Evolutionary conservation across 1,284 basidiomycete species (phyloP), one percentile per base, ranked within the genome.

Genomic region (Heterobasidion parviporum): DNA sequence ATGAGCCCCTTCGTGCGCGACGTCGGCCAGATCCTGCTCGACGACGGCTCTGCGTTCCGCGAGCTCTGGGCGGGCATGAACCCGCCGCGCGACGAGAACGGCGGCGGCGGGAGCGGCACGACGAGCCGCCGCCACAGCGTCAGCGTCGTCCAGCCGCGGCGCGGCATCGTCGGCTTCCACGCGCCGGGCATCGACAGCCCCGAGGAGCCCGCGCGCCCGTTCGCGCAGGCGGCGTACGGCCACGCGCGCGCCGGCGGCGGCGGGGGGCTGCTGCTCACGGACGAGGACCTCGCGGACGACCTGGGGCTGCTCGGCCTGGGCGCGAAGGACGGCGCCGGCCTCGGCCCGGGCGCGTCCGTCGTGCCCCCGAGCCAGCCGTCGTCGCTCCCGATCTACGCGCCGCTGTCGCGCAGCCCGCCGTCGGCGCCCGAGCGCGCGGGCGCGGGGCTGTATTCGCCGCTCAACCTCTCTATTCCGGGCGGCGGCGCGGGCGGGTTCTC

Each of bases 101-200:
- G 80, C 20, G 74, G 74, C 9, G 79, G 76, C 15, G 80, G 79
- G 1, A 91, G 89, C 63, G 92, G 92, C 0, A 87, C 89, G 1
- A 92, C 91, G 9, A 91, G 87, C 63, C 75, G 92, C 48, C 74
- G 92, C 43, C 92, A 94, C 64, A 91, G 87, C 59, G 91, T 95
- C 60, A 92, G 88, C 57, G 83, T 94, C 57, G 88, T 93, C 15
- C 88, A 86, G 66, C 84, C 87, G 0, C 76, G 87, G 14, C 72
- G 84, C 57, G 83, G 82, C 55, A 72, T 85, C 57, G 77, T 86
- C 20, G 82, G 84, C 8, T 87, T 91, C 67, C 82, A 81, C 60
- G 82, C 78, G 1, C 79, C 82, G 0, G 79, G 76, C 12, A 67
- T 65, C 33, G 78, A 80, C 49, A 67, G 65, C 33, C 65, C 70